A percentile compares a stretch with the other conserved stretches of the same genome.
Conservation (phyloP, 140 eudicot genomes). For the Erigeron philadelphicus region DNA sequence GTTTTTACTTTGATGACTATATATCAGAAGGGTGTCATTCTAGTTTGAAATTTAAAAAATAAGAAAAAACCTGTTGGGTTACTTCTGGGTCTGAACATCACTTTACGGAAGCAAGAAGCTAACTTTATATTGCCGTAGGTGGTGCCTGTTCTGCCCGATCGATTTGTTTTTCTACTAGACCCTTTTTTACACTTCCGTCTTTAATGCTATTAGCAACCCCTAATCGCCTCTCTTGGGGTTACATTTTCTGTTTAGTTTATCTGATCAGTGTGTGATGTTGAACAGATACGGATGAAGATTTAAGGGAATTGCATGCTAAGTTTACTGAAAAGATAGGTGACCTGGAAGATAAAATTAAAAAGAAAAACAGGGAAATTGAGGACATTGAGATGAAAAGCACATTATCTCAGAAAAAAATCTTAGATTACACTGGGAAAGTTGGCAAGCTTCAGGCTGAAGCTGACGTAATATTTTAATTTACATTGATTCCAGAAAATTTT, state of each 20-base stretch:
- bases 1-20: not conserved
- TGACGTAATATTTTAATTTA: slow-evolving; percentile 39
- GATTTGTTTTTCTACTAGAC: not conserved
- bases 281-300: slow-evolving; percentile 78
- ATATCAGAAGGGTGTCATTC: not conserved
- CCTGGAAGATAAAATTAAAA: slow-evolving; percentile 43
- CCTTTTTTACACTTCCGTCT: not conserved
- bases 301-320: slow-evolving; percentile 60
- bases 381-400: slow-evolving; percentile 42
- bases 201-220: slow-evolving; percentile 7
- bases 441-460: slow-evolving; percentile 54
- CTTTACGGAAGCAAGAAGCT: not conserved
- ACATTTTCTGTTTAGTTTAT: not conserved
- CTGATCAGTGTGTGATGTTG: slow-evolving; percentile 17
- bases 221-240: not conserved
- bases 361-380: slow-evolving; percentile 48
- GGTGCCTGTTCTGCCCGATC: not conserved
- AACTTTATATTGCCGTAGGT: not conserved
- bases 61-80: not conserved
- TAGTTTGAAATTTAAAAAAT: not conserved
- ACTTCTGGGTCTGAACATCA: not conserved
- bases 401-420: slow-evolving; percentile 16
- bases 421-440: slow-evolving; percentile 29
- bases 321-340: slow-evolving; percentile 50
- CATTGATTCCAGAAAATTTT: slow-evolving; percentile 12